A percentile compares a stretch with the other conserved stretches of the same genome.
These are phyloP conservation scores for Ceratopteris richardii DNA, from an alignment of 75 land plant genomes.

Conservation along the genomic window DNA sequence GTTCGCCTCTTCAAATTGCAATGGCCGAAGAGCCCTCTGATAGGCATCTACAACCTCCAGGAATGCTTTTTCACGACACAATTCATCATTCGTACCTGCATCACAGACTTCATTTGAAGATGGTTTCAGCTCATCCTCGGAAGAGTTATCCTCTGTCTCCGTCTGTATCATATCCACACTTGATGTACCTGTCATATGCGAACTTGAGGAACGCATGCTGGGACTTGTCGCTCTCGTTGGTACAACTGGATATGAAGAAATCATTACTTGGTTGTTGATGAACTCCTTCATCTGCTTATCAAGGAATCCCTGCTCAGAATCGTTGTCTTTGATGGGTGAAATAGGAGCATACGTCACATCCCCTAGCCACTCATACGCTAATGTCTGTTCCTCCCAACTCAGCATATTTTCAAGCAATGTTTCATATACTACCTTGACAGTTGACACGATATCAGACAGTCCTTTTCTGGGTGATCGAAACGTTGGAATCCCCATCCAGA, in stretches of 20 bases:
- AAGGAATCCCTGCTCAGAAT: not conserved
- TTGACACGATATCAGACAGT: not conserved
- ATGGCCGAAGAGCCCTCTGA: not conserved
- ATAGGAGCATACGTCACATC: not conserved
- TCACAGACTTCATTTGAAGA: not conserved
- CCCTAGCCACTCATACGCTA: not conserved
- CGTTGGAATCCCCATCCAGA: no score
- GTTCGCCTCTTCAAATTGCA: not conserved
- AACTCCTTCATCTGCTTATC: not conserved
- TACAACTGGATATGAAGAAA: no score
- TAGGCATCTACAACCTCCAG: not conserved
- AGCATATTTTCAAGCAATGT: not conserved
- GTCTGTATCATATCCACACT: no score
- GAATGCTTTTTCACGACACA: not conserved
- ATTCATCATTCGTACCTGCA: not conserved
- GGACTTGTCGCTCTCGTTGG: not conserved
- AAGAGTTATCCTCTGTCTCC: no score
- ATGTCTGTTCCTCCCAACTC: not conserved
- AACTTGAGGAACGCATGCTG: no score
- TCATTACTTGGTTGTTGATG: not conserved
- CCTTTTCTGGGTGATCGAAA: no score
- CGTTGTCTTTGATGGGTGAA: no score
- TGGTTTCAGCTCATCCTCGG: not conserved
- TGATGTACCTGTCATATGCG: no score
- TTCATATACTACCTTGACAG: not conserved